Base-by-base conservation (phyloP, 1,284 basidiomycete genomes). In the Melampsora larici-populina region DNA sequence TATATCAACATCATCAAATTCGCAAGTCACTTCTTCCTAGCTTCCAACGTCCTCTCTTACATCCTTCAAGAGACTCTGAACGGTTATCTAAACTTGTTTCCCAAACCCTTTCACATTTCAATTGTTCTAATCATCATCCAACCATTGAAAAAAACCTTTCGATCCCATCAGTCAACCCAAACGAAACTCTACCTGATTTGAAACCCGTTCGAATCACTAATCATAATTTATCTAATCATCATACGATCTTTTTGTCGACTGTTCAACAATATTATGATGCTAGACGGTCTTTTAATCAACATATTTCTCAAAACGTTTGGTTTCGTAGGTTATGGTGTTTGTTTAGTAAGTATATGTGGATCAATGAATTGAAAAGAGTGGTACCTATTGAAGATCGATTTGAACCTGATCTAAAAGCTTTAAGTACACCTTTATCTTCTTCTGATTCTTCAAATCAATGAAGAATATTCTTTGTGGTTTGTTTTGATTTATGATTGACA, bases 261-360 rank as follows among this genome's bases (percentile, higher is more conserved):
- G 67, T 67, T n/a, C 2, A 11, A 18, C 58, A 78, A 40, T 70
- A 78, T 36, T 70, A 24, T 18, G 33, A 70, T 40, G 68, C 26
- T 9, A 33, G 75, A 65, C 24, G 67, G 0, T 58, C 68, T 5
- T 78, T 78, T 63, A 55, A 48, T 62, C 68, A 78, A 40, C 75
- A 78, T 49, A 46, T 64, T 0, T 70, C 75, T n/a, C 75, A 78
- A 33, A 65, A 65, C n/a, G 58, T 51, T 15, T 77, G 75, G 75
- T 77, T 77, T 33, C 33, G 75, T 15, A 31, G 75, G 15, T 29
- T 78, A 15, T 78, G 75, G 75, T 17, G 70, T 5, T 3, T 66
- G 4, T 64, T 24, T 26, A 78, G 75, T 65, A 51, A 60, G 11
- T 78, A 68, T 21, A 78, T 78, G 75, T 78, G 75, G 75, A 64